Conservation (phyloP, 2,329 filamentous ascomycete genomes). For the Fusarium secorum region DNA sequence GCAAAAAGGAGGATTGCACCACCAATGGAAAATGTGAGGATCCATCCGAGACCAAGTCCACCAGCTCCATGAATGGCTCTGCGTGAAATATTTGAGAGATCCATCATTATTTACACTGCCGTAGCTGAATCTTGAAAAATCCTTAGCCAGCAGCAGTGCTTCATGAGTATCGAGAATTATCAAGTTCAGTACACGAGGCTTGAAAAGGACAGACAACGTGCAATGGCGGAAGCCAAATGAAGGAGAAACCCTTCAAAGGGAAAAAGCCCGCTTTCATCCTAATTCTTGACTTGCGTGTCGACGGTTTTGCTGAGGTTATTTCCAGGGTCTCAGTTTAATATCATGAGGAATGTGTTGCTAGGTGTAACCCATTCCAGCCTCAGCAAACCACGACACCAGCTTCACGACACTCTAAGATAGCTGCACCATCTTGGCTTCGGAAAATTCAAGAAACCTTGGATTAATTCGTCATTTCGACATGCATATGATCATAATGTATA, state of each 20-base stretch:
- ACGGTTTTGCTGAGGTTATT: conserved; percentile 37
- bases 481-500: background rate
- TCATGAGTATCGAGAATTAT: background rate
- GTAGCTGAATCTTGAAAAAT: conserved; percentile 8
- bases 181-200: conserved; percentile 3
- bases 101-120: conserved; percentile 27
- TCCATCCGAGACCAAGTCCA: conserved; percentile 47
- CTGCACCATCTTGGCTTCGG: background rate
- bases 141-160: conserved; percentile 16
- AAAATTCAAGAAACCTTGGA: background rate
- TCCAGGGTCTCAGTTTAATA: conserved; percentile 44
- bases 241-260: conserved; percentile 21
- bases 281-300: conserved; percentile 7
- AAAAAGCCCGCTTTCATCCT: conserved; percentile 36
- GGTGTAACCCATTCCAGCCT: conserved; percentile 48
- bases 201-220: conserved; percentile 31
- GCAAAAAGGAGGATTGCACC: conserved; percentile 57
- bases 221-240: conserved; percentile 21
- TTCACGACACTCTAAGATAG: conserved; percentile 19
- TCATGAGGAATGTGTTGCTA: conserved; percentile 52
- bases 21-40: conserved; percentile 57
- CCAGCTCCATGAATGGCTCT: conserved; percentile 15
- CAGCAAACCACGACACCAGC: conserved; percentile 23
- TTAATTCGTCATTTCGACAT: background rate
- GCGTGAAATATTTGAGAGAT: background rate